phyloP scores from a whole-genome alignment of 805 yeast genomes.

The Spathaspora hagerdaliae region DNA sequence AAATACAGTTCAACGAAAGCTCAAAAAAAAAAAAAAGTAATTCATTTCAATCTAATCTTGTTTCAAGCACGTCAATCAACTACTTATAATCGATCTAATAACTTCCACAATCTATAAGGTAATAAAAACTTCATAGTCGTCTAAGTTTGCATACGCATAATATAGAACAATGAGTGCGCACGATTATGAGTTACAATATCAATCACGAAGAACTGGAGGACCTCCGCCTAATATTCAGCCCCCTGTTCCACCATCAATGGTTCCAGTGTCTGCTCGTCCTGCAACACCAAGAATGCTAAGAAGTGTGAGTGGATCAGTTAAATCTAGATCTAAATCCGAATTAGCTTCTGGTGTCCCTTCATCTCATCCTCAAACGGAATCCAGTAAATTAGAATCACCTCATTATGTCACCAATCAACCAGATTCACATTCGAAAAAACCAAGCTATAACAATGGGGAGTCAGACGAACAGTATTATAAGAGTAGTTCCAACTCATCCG shows the following conservation, averaged over 20 bases:
- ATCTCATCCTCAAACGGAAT: background rate
- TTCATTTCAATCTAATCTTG: no score
- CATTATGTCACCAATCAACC: background rate
- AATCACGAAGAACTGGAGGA: background rate
- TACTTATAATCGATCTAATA: no score
- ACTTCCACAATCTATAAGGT: no score
- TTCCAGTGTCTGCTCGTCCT: constrained; percentile 33
- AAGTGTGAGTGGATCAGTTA: constrained; percentile 44
- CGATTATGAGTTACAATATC: background rate
- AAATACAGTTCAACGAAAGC: no score
- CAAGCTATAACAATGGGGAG: constrained; percentile 10
- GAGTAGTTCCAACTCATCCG: background rate
- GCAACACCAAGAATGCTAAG: constrained; percentile 72
- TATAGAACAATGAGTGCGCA: background rate
- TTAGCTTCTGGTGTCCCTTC: background rate
- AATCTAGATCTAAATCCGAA: constrained; percentile 9
- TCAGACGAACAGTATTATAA: background rate
- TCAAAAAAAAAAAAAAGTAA: no score
- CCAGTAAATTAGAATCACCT: background rate
- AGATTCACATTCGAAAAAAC: constrained; percentile 14
- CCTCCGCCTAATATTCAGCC: background rate
- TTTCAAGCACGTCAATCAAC: no score
- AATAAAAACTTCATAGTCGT: no score
- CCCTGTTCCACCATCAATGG: background rate
- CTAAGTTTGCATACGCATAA: no score